Percentiles rank a stretch among this genome's conserved stretches.
phyloP scores from a whole-genome alignment of 345 rosid species.

The Toxicodendron radicans region DNA sequence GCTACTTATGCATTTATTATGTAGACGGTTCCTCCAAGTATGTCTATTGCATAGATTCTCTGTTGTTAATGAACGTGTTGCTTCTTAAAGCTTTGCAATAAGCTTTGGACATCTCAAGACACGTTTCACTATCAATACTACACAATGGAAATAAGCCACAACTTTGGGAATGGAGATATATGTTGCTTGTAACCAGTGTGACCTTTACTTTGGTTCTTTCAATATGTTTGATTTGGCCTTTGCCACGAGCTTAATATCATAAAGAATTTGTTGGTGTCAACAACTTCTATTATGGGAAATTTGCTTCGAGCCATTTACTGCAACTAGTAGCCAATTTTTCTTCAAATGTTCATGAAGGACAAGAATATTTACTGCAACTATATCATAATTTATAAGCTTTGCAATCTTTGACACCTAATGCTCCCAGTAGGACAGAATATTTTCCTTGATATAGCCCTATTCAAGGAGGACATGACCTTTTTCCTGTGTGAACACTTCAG shows the following conservation, averaged over 20 bases:
- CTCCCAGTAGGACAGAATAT: background rate
- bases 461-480: background rate
- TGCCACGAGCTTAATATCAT: background rate
- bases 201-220: background rate
- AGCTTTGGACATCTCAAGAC: background rate
- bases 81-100: background rate
- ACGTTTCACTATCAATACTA: background rate
- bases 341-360: background rate
- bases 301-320: background rate
- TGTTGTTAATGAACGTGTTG: conserved; percentile 3
- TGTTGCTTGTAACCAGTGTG: background rate
- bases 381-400: background rate
- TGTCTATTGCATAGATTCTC: background rate
- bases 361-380: no score
- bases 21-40: conserved; percentile 9
- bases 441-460: background rate
- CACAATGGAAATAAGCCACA: background rate
- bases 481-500: no score
- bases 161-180: background rate
- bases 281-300: background rate
- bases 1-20: conserved; percentile 9
- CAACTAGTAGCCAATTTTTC: background rate
- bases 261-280: background rate
- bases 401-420: background rate
- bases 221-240: background rate